A percentile compares a stretch with the other conserved stretches of the same genome.
phyloP scores from a whole-genome alignment of 23 red algal species.

The Chondrus crispus region DNA sequence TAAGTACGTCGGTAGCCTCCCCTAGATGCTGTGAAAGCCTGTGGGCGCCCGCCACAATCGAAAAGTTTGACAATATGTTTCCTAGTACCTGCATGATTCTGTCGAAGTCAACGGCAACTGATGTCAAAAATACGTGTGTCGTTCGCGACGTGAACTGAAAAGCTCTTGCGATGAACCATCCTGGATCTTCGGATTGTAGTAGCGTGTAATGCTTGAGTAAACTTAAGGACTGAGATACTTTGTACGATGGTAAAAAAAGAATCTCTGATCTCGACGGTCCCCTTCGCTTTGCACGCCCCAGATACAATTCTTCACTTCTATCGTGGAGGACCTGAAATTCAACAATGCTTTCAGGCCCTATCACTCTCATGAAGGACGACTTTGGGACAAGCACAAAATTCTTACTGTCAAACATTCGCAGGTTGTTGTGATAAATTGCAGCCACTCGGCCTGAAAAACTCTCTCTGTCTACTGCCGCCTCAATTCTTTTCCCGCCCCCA shows the following conservation, averaged over 20 bases:
- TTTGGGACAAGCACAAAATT: neutral
- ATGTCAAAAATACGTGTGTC: neutral
- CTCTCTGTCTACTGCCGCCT: neutral
- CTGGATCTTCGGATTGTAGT: neutral
- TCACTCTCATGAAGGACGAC: neutral
- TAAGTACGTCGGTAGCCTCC: neutral
- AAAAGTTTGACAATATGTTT: neutral
- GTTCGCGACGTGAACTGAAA: constrained; percentile 9
- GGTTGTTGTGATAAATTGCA: neutral
- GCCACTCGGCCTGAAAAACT: neutral
- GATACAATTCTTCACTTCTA: too few species aligned
- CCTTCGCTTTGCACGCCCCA: too few species aligned
- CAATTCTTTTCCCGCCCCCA: neutral
- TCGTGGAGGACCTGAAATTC: too few species aligned
- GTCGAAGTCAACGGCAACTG: neutral
- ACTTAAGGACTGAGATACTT: neutral
- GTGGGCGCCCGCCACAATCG: neutral
- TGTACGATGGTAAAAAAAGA: too few species aligned
- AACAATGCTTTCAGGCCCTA: too few species aligned
- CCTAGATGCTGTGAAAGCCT: neutral
- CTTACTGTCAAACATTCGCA: neutral
- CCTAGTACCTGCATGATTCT: neutral
- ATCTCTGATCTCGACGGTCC: too few species aligned
- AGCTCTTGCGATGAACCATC: neutral
- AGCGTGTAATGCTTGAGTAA: neutral